These are phyloP conservation scores for Daldinia decipiens DNA, from an alignment of 495 filamentous ascomycete genomes.

Conservation along the genomic window DNA sequence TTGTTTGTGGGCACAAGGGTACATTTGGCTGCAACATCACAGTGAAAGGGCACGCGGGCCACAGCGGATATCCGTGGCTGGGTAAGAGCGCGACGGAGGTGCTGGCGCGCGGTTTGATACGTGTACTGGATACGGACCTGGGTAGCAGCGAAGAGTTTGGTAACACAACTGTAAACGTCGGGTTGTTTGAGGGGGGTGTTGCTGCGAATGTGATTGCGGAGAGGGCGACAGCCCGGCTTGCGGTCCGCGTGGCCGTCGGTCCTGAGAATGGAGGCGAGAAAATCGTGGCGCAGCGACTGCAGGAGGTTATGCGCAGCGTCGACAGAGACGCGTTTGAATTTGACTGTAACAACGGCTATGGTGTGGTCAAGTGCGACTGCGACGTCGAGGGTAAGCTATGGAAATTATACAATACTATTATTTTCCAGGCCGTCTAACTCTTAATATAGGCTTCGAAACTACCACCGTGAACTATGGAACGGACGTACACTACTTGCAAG, in stretches of 20 bases:
- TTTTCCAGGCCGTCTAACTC: background rate
- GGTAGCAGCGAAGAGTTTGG: conserved; percentile 82
- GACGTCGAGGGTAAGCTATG: conserved; percentile 72
- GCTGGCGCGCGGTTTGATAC: conserved; percentile 72
- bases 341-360: conserved; percentile 69
- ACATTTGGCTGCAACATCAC: conserved; percentile 70
- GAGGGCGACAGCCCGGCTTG: conserved; percentile 70
- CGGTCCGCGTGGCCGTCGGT: conserved; percentile 79
- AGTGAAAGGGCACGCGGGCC: conserved; percentile 80
- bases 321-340: conserved; percentile 69
- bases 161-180: conserved; percentile 88
- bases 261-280: conserved; percentile 63
- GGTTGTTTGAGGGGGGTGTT: conserved; percentile 79
- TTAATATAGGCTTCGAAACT: conserved; percentile 71
- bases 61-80: conserved; percentile 89
- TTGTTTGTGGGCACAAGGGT: conserved; percentile 92
- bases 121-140: conserved; percentile 70
- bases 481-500: conserved; percentile 80
- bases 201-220: conserved; percentile 89
- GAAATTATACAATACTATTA: background rate
- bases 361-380: conserved; percentile 77
- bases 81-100: conserved; percentile 82
- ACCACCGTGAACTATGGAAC: conserved; percentile 91
- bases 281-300: conserved; percentile 65
- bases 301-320: conserved; percentile 65